Conservation (phyloP, 768 basidiomycete genomes). For the Agaricus sinodeliciosus region DNA sequence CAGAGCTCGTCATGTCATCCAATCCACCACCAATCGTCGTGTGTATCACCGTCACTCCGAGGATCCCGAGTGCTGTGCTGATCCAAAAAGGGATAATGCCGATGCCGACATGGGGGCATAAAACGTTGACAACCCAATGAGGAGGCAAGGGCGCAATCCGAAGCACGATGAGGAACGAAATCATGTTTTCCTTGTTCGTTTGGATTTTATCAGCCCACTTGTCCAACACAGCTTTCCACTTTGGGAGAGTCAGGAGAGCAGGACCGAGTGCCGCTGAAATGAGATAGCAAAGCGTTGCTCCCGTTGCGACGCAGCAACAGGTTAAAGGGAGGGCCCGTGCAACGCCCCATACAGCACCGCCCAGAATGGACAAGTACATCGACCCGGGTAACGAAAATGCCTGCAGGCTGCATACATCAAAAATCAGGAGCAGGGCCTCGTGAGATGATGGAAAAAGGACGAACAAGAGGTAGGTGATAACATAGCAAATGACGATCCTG, state of each 20-base stretch:
- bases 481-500: slow-evolving; percentile 82
- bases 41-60: slow-evolving; percentile 90
- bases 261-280: slow-evolving; percentile 91
- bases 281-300: slow-evolving; percentile 88
- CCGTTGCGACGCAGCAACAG: slow-evolving; percentile 86
- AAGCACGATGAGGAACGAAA: slow-evolving; percentile 91
- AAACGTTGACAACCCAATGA: slow-evolving; percentile 93
- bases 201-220: slow-evolving; percentile 75
- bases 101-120: slow-evolving; percentile 91
- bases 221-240: slow-evolving; percentile 78
- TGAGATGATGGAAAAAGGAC: slow-evolving; percentile 24
- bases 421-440: neutral
- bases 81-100: slow-evolving; percentile 81
- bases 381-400: slow-evolving; percentile 95
- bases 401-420: slow-evolving; percentile 58
- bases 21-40: slow-evolving; percentile 91
- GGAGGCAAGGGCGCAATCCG: slow-evolving; percentile 93
- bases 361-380: slow-evolving; percentile 96
- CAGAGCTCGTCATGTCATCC: slow-evolving; percentile 91
- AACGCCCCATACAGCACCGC: slow-evolving; percentile 94
- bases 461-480: slow-evolving; percentile 88
- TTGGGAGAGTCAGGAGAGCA: slow-evolving; percentile 80
- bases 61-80: slow-evolving; percentile 84
- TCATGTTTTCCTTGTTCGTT: slow-evolving; percentile 74
- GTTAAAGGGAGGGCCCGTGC: slow-evolving; percentile 81